Evolutionary conservation across 192 early-diverging fungal species (phyloP).

Genomic region (Coemansia sp.): DNA sequence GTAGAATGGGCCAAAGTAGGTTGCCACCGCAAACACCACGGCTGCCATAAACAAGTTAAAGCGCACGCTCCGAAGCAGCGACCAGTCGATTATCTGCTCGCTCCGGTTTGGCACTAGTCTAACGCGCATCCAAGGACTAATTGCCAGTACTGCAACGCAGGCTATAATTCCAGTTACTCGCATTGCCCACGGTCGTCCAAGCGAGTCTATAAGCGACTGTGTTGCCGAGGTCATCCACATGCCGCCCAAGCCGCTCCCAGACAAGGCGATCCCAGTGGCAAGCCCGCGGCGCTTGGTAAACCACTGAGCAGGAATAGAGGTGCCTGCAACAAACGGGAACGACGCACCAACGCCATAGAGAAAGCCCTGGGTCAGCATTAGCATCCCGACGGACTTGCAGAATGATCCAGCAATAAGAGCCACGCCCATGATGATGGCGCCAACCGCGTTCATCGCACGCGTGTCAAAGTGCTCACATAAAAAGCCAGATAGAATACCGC

Average conservation of each 20-base stretch:
- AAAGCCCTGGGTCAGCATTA: conserved; percentile 54
- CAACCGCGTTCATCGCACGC: conserved; percentile 36
- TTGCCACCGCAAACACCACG: conserved; percentile 32
- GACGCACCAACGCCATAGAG: conserved; percentile 52
- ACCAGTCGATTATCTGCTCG: conserved; percentile 46
- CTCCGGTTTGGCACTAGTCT: conserved; percentile 32
- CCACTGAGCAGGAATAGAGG: conserved; percentile 49
- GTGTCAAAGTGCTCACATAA: conserved; percentile 53
- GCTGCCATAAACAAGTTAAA: conserved; percentile 39
- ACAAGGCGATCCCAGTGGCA: conserved; percentile 55
- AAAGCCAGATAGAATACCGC: conserved; percentile 44
- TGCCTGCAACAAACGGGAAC: conserved; percentile 53
- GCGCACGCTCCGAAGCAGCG: conserved; percentile 34
- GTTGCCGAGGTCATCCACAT: conserved; percentile 57
- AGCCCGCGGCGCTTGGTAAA: conserved; percentile 52
- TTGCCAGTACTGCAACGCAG: conserved; percentile 36
- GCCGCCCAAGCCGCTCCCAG: conserved; percentile 53
- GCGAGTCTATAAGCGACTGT: conserved; percentile 35
- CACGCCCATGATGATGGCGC: conserved; percentile 43
- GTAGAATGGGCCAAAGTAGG: conserved; percentile 54
- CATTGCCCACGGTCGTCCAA: conserved; percentile 57
- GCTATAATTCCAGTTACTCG: conserved; percentile 52
- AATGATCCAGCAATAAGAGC: conserved; percentile 44
- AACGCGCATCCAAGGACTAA: conserved; percentile 51
- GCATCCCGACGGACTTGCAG: conserved; percentile 32